These are phyloP conservation scores for Ganoderma multipileum DNA, from an alignment of 1,284 basidiomycete species.

Conservation along the genomic window DNA sequence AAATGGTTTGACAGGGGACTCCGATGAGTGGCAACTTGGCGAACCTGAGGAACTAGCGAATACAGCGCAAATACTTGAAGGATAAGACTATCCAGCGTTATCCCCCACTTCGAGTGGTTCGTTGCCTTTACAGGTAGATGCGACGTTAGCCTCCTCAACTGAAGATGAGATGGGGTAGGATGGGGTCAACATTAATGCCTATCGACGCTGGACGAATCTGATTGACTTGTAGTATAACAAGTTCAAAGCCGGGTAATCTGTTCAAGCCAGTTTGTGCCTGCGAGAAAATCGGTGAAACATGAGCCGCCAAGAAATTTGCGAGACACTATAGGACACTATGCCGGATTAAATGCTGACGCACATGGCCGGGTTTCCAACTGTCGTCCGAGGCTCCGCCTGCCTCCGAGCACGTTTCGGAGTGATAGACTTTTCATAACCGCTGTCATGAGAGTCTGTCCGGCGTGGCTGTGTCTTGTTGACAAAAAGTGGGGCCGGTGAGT, in stretches of 20 bases:
- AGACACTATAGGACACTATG: neutral
- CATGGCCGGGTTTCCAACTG: conserved; percentile 1
- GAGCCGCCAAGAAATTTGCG: neutral
- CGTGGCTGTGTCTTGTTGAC: conserved; percentile 1
- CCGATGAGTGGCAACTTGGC: too few species aligned
- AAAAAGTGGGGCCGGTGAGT: neutral
- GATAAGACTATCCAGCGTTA: too few species aligned
- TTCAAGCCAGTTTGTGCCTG: neutral
- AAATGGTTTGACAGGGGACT: too few species aligned
- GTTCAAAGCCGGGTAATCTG: neutral
- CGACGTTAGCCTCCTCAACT: too few species aligned
- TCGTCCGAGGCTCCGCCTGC: neutral
- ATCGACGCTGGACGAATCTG: neutral
- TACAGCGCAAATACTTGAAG: too few species aligned
- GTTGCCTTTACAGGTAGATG: too few species aligned
- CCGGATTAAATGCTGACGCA: neutral
- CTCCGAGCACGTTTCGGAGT: conserved; percentile 4
- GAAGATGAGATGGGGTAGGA: too few species aligned
- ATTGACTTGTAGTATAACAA: neutral
- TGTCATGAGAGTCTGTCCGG: neutral
- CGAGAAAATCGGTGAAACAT: neutral
- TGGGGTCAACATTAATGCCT: neutral
- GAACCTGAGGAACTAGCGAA: too few species aligned
- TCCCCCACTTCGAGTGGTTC: too few species aligned
- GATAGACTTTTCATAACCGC: conserved; percentile 8